Base-by-base conservation (phyloP, 2,329 filamentous ascomycete genomes). In the Nothophoma quercina region DNA sequence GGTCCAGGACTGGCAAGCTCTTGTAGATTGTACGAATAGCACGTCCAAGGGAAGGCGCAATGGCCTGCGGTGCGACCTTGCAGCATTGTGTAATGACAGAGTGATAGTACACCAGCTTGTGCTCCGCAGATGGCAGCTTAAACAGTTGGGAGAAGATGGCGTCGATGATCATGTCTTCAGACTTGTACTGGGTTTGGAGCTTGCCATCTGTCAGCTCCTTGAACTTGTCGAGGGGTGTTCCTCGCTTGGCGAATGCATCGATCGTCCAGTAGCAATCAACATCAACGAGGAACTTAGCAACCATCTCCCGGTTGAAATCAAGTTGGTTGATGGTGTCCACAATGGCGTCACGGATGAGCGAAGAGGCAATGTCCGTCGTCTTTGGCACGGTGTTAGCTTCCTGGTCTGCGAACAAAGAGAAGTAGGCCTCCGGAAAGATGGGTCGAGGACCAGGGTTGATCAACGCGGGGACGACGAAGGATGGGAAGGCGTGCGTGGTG, bases 21-120 rank as follows among this genome's bases (percentile, higher is more conserved):
- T 90, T 86, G 79, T 96, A 99, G 57, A 97, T 80, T 68, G 89
- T 96, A 47, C 95, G 86, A 65, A 99, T 99, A 8, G 93, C 95
- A 75, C 95, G 85, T 46, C 95, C 95, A 32, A 99, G 80, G 70
- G 90, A 96, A 0, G 95, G 95, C 1, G 95, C 95, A 64, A 99
- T 95, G n/a, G 95, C 95, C 13, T 91, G 92, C 1, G 95, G 95
- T 0, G 93, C 93, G 63, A 98, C 87, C 78, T 96, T 98, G 80
- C 95, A 99, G 52, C 91, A 87, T 74, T 99, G 93, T 0, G 93
- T 98, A 41, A 99, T 85, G 2, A 98, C 87, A 0, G 93, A 89
- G 75, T 99, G 95, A 74, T 97, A 99, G 76, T 96, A 99, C 8
- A 99, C 91, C 1, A 96, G 82, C 76, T 97, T 97, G 77, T 96